phyloP scores from a whole-genome alignment of 768 basidiomycete genomes.

The Hebeloma cylindrosporum region DNA sequence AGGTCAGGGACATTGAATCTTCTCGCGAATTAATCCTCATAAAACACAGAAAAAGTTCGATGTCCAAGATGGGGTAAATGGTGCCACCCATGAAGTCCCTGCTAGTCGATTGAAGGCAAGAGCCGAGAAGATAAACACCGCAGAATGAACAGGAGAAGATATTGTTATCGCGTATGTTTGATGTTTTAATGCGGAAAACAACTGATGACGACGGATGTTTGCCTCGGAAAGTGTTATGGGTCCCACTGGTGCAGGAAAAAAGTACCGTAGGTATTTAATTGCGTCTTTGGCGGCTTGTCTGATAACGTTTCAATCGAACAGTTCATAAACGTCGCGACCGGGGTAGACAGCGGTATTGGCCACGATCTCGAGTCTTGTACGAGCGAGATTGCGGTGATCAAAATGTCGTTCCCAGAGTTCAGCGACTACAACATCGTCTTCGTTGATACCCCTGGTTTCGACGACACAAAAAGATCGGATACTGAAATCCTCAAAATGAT shows the following conservation, averaged over 20 bases:
- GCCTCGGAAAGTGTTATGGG: slow-evolving; percentile 11
- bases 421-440: neutral
- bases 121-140: no score
- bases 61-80: no score
- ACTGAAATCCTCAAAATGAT: slow-evolving; percentile 3
- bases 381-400: neutral
- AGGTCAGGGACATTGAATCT: no score
- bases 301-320: neutral
- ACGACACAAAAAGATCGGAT: slow-evolving; percentile 4
- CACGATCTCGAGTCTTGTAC: slow-evolving; percentile 2
- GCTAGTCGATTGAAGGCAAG: no score
- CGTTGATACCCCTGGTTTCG: slow-evolving; percentile 14
- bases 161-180: no score
- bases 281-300: neutral
- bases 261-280: neutral
- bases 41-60: no score
- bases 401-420: neutral
- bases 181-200: no score
- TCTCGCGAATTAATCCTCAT: no score
- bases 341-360: neutral
- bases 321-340: slow-evolving; percentile 4
- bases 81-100: no score
- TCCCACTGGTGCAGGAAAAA: slow-evolving; percentile 7
- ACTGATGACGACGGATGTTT: no score
- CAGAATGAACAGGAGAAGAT: no score